phyloP scores from a whole-genome alignment of 345 rosid species.

The Litchi chinensis region DNA sequence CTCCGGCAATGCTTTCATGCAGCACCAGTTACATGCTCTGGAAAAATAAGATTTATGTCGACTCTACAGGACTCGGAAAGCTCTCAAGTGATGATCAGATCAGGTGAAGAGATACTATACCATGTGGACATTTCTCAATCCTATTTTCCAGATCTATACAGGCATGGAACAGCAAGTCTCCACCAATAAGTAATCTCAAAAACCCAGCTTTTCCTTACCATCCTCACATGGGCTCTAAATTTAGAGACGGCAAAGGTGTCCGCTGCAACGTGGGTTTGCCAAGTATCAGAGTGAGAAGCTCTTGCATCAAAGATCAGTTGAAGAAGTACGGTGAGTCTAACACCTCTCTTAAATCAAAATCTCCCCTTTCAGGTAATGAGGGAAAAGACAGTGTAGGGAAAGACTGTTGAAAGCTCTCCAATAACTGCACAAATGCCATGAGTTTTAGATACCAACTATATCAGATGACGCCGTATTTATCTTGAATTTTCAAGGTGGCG shows the following conservation, averaged over 20 bases:
- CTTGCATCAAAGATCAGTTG: constrained; percentile 48
- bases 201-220: constrained; percentile 6
- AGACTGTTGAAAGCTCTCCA: constrained; percentile 82
- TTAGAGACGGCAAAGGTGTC: background rate
- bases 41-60: background rate
- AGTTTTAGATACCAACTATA: background rate
- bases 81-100: background rate
- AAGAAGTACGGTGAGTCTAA: constrained; percentile 88
- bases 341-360: constrained; percentile 77
- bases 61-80: constrained; percentile 9
- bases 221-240: background rate
- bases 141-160: constrained; percentile 19
- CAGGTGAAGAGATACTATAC: background rate
- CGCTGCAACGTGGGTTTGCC: background rate
- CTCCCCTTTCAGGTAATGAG: constrained; percentile 86
- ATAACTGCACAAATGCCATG: constrained; percentile 49
- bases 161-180: constrained; percentile 4
- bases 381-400: constrained; percentile 77
- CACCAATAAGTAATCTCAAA: background rate
- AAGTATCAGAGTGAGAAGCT: background rate
- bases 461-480: background rate
- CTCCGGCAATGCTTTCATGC: constrained; percentile 4
- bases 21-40: background rate
- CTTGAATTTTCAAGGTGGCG: constrained; percentile 5
- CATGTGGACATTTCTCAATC: background rate